Percentiles rank a stretch among this genome's conserved stretches.
Conservation (phyloP, 108 stramenopile species). For the Schizochytrium sp. region DNA sequence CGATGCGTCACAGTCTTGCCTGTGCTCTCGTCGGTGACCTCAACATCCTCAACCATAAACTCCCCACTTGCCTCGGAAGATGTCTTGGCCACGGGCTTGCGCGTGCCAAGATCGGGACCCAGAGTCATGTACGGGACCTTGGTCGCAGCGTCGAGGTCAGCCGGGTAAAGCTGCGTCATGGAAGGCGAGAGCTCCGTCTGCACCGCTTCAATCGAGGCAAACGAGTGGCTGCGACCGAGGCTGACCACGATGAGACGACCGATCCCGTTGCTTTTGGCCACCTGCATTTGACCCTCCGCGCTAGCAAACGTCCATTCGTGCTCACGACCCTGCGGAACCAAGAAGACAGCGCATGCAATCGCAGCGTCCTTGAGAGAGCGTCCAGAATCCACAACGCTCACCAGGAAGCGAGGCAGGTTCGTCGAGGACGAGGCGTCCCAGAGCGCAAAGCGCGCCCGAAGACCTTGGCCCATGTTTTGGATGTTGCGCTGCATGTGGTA, state of each 20-base stretch:
- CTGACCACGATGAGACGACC: background rate
- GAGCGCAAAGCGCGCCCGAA: background rate
- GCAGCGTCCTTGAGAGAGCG: background rate
- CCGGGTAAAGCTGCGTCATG: background rate
- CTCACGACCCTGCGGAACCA: constrained; percentile 18
- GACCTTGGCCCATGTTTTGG: background rate
- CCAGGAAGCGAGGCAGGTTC: background rate
- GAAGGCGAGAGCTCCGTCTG: background rate
- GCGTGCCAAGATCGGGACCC: background rate
- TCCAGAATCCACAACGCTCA: background rate
- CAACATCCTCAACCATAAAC: background rate
- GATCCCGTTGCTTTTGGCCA: background rate
- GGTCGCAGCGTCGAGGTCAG: background rate
- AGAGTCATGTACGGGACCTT: constrained; percentile 5
- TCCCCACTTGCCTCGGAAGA: background rate
- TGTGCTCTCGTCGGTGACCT: background rate
- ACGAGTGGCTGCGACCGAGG: background rate
- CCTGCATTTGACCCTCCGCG: background rate
- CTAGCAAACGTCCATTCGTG: background rate
- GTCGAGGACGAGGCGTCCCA: background rate
- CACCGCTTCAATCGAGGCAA: background rate
- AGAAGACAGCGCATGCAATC: background rate
- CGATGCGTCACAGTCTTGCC: background rate
- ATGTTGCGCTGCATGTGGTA: background rate
- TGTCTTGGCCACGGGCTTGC: background rate